Evolutionary conservation across 495 filamentous ascomycete genomes (phyloP).

Genomic region (Penicillium odoratum): DNA sequence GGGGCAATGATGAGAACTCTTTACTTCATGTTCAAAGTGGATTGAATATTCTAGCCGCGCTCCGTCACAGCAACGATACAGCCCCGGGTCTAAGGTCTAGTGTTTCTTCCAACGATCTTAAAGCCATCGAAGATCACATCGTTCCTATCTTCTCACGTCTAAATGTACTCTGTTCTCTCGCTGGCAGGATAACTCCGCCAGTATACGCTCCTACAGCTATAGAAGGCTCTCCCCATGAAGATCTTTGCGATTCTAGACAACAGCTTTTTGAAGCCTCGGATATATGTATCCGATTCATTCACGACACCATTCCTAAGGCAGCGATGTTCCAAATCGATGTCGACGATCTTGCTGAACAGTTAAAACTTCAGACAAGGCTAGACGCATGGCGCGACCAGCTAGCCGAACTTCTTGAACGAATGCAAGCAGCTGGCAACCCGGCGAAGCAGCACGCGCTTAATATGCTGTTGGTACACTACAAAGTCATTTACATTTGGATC

Average conservation of each 20-base stretch:
- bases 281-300: slow-evolving; percentile 5
- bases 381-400: slow-evolving; percentile 3
- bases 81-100: neutral
- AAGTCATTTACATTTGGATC: slow-evolving; percentile 7
- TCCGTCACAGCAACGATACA: neutral
- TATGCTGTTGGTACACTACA: slow-evolving; percentile 6
- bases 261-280: neutral
- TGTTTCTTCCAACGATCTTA: neutral
- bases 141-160: slow-evolving; percentile 6
- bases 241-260: slow-evolving; percentile 2
- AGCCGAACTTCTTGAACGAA: slow-evolving; percentile 6
- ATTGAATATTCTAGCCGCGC: slow-evolving; percentile 5
- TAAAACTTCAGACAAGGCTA: slow-evolving; percentile 7
- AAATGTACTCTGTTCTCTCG: slow-evolving; percentile 7
- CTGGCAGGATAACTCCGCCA: slow-evolving; percentile 5
- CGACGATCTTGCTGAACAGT: slow-evolving; percentile 4
- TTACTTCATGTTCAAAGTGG: slow-evolving; percentile 5
- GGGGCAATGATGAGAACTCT: neutral
- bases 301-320: neutral
- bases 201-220: slow-evolving; percentile 4
- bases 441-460: slow-evolving; percentile 4
- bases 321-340: slow-evolving; percentile 4
- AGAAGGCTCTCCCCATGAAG: slow-evolving; percentile 6
- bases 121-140: slow-evolving; percentile 8
- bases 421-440: slow-evolving; percentile 4